Conservation (phyloP, 1,284 basidiomycete genomes). For the Leucocoprinus gongylophorus region DNA sequence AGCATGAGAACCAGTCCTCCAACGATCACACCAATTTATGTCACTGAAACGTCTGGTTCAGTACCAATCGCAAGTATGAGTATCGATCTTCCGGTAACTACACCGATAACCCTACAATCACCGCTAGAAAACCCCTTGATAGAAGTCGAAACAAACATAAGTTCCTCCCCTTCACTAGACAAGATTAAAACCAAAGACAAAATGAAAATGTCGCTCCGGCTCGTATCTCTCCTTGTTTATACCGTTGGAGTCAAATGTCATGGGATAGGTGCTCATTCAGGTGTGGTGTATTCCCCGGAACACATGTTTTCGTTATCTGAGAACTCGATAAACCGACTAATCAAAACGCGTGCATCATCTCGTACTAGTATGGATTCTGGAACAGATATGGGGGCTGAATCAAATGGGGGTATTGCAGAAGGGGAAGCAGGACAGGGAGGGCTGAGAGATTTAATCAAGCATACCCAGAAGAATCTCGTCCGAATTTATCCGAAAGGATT, state of each 20-base stretch:
- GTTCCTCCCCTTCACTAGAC: not conserved
- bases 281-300: conserved; percentile 79
- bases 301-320: conserved; percentile 96
- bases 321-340: conserved; percentile 63
- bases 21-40: no score
- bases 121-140: not conserved
- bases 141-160: not conserved
- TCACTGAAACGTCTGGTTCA: no score
- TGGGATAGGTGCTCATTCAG: conserved; percentile 89
- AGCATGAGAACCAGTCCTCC: no score
- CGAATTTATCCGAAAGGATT: conserved; percentile 87
- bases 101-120: no score
- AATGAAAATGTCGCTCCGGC: conserved; percentile 56
- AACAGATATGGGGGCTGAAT: not conserved
- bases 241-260: conserved; percentile 94
- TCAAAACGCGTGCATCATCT: conserved; percentile 31
- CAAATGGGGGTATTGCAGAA: not conserved
- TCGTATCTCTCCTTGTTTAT: conserved; percentile 83
- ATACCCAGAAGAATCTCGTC: conserved; percentile 81
- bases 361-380: no score
- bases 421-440: conserved; percentile 13
- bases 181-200: conserved; percentile 1
- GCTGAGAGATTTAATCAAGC: conserved; percentile 78
- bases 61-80: no score
- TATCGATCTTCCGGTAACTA: no score